These are phyloP conservation scores for Camptophora hylomeconis DNA, from an alignment of 2,329 filamentous ascomycete species.

Conservation along the genomic window DNA sequence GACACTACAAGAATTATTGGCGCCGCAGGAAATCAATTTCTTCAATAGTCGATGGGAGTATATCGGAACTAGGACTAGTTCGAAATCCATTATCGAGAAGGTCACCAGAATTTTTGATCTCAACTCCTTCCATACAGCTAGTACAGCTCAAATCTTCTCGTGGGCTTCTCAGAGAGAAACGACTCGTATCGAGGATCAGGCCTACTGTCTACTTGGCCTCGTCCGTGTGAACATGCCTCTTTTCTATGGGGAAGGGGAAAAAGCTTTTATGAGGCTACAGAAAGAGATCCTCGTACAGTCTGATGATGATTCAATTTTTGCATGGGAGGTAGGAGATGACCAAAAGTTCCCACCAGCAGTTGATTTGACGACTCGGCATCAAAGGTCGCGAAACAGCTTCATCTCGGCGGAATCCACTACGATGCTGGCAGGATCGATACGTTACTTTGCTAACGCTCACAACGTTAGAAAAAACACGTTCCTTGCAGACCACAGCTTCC, in stretches of 20 bases:
- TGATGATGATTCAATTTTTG: constrained; percentile 8
- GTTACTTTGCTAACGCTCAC: no score
- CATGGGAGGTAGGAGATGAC: no score
- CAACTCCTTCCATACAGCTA: not conserved
- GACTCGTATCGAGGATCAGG: constrained; percentile 25
- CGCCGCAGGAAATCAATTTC: constrained; percentile 1
- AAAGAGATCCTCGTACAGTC: constrained; percentile 8
- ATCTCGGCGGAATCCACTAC: no score
- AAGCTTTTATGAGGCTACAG: constrained; percentile 15
- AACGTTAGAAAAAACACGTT: no score
- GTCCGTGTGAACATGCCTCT: constrained; percentile 32
- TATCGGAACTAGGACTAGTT: constrained; percentile 1
- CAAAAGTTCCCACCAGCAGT: no score
- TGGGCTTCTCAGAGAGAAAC: constrained; percentile 26
- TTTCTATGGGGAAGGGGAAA: constrained; percentile 26
- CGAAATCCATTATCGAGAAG: constrained; percentile 1
- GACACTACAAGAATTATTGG: constrained; percentile 3
- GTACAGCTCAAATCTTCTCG: constrained; percentile 27
- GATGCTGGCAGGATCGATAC: no score
- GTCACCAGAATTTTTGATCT: not conserved
- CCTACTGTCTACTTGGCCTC: constrained; percentile 32
- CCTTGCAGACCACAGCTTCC: no score
- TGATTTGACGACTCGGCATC: no score
- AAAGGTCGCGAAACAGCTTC: no score
- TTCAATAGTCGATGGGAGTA: constrained; percentile 4